A percentile compares a stretch with the other conserved stretches of the same genome.
phyloP scores from a whole-genome alignment of 1,284 basidiomycete genomes.

The Trametes sp. region DNA sequence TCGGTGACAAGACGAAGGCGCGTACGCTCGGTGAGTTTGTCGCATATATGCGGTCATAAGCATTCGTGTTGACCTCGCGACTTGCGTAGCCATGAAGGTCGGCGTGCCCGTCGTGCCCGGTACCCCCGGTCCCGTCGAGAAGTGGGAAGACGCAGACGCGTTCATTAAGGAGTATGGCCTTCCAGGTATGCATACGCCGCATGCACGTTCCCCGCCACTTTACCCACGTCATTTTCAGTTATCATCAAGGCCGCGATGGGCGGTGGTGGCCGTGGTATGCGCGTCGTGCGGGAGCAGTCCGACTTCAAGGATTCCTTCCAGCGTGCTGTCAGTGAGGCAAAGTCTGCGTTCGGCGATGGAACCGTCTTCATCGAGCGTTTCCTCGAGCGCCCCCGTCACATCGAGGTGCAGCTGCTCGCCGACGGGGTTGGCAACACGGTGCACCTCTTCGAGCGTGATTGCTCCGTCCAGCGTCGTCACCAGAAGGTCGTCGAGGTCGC shows the following conservation, averaged over 20 bases:
- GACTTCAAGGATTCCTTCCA: conserved; percentile 93
- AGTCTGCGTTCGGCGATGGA: conserved; percentile 96
- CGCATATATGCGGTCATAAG: too few species aligned
- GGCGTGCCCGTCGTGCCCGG: conserved; percentile 98
- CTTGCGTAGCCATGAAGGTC: conserved; percentile 74
- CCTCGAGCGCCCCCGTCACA: conserved; percentile 95
- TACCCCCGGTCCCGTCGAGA: conserved; percentile 91
- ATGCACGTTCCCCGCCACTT: conserved; percentile 4
- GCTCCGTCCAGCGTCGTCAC: conserved; percentile 96
- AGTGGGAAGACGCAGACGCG: conserved; percentile 83
- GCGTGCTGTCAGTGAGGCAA: conserved; percentile 95
- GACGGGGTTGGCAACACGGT: conserved; percentile 94
- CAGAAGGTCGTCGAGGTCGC: conserved; percentile 99
- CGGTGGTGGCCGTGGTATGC: conserved; percentile 98
- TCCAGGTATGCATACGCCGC: conserved; percentile 66
- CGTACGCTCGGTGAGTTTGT: conserved; percentile 73
- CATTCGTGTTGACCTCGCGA: neutral
- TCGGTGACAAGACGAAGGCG: conserved; percentile 99
- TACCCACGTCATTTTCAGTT: conserved; percentile 51
- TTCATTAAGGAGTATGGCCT: conserved; percentile 98
- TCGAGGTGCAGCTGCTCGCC: conserved; percentile 96
- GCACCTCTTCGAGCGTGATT: conserved; percentile 98
- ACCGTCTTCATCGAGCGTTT: conserved; percentile 99
- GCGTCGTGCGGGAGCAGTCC: conserved; percentile 92
- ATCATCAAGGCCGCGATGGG: conserved; percentile 99